These are phyloP conservation scores for Penicillium antarcticum DNA, from an alignment of 495 filamentous ascomycete genomes.

Conservation along the genomic window DNA sequence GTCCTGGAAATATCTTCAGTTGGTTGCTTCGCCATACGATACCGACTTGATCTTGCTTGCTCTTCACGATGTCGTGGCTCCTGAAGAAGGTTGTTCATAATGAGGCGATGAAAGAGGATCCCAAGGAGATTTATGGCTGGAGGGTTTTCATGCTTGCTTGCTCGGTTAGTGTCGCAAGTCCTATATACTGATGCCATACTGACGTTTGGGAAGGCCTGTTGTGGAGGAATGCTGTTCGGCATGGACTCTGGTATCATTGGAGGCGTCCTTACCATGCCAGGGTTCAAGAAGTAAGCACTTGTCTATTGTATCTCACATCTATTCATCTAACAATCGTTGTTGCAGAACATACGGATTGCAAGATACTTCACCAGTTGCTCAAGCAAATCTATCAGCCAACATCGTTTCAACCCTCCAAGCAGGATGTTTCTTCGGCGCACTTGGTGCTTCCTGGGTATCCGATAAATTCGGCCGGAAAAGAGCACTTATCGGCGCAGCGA, in stretches of 20 bases:
- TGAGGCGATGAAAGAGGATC: slow-evolving; percentile 73
- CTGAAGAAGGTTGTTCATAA: slow-evolving; percentile 69
- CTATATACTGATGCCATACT: background rate
- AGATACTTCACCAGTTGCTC: slow-evolving; percentile 51
- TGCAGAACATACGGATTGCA: slow-evolving; percentile 49
- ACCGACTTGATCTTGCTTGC: background rate
- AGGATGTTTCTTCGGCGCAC: slow-evolving; percentile 65
- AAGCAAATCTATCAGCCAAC: slow-evolving; percentile 37
- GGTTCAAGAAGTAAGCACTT: slow-evolving; percentile 51
- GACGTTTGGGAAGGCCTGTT: slow-evolving; percentile 54
- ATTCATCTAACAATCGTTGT: background rate
- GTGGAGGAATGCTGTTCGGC: slow-evolving; percentile 70
- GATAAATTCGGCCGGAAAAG: slow-evolving; percentile 55
- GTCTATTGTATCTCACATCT: slow-evolving; percentile 7
- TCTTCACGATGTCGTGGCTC: slow-evolving; percentile 37
- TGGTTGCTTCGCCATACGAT: background rate
- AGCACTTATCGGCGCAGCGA: slow-evolving; percentile 50
- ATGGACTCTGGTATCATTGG: slow-evolving; percentile 73
- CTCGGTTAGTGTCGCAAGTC: slow-evolving; percentile 46
- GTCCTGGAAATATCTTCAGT: background rate
- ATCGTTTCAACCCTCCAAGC: slow-evolving; percentile 66
- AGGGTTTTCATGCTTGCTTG: slow-evolving; percentile 66
- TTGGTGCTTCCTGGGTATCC: slow-evolving; percentile 53
- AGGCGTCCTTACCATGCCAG: slow-evolving; percentile 60
- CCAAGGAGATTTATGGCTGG: slow-evolving; percentile 77